Evolutionary conservation across 2,329 filamentous ascomycete genomes (phyloP).

Genomic region (Hypoxylon sp.): DNA sequence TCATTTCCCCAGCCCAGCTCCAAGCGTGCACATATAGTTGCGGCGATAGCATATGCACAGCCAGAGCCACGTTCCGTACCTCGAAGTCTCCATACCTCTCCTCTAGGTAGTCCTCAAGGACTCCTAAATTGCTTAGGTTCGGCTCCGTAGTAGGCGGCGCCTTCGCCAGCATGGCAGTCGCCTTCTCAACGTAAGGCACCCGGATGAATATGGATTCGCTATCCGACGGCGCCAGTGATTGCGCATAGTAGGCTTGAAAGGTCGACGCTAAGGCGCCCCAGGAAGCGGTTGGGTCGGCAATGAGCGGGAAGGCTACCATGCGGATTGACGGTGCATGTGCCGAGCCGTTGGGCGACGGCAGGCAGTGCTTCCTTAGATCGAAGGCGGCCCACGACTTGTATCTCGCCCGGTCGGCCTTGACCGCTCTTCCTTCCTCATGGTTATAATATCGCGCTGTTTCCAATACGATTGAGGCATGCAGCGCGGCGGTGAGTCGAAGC

Average conservation of each 20-base stretch:
- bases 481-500: conserved; percentile 23
- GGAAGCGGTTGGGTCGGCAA: conserved; percentile 12
- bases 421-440: not conserved
- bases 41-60: conserved; percentile 34
- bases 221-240: conserved; percentile 15
- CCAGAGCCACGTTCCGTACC: conserved; percentile 11
- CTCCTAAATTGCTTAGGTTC: conserved; percentile 35
- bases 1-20: conserved; percentile 29
- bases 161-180: conserved; percentile 24
- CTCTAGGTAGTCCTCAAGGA: conserved; percentile 19
- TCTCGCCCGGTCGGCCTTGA: not conserved
- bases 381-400: conserved; percentile 37
- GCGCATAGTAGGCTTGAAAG: conserved; percentile 19
- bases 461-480: conserved; percentile 24
- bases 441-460: conserved; percentile 25
- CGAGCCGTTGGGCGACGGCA: conserved; percentile 3
- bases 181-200: conserved; percentile 37
- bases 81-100: conserved; percentile 12
- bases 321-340: conserved; percentile 27
- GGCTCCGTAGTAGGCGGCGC: conserved; percentile 31
- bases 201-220: conserved; percentile 21
- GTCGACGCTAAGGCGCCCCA: conserved; percentile 13
- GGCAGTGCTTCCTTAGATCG: conserved; percentile 30
- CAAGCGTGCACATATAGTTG: conserved; percentile 35
- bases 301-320: conserved; percentile 30